Evolutionary conservation across 2,329 filamentous ascomycete species (phyloP), one percentile per base, ranked within the genome.

Genomic region (Alternaria triticina): DNA sequence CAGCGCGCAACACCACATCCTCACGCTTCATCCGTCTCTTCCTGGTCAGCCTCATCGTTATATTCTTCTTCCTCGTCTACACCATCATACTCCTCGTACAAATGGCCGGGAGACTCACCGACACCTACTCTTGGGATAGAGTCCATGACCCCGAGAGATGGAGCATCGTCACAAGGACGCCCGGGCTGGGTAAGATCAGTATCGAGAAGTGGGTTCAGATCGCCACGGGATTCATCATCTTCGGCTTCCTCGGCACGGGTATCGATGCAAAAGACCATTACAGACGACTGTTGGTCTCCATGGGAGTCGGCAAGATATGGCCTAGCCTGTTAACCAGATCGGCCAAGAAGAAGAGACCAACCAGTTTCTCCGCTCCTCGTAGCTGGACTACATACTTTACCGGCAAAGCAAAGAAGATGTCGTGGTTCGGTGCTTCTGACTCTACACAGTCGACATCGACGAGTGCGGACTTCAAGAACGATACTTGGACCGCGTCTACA

Each of bases 201-300:
- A 85, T 85, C 62, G 86, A 90, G 71, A 83, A 85, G 28, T 91
- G 87, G 87, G 81, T 86, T 20, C 83, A 86, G 50, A 79, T 90
- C 10, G 82, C 73, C 0, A 80, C 84, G 4, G 87, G 86, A 0
- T 83, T 86, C 62, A 61, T 88, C 25, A 77, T 88, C 12, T 91
- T 91, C 72, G 56, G 86, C n/a, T 86, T 89, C 70, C 91, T 91
- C 67, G 89, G 90, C 9, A 84, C 88, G 15, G 89, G 89, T 28
- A 81, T 80, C 25, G 89, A 91, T 70, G 89, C 89, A 0, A 61
- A 73, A 47, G 75, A 72, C 12, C 68, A 71, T 2, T 79, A 79
- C 64, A 75, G 71, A 57, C 68, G 63, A 3, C 67, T 74, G 44
- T 52, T 77, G 2, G 65, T 74, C 8, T 46, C 54, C 1, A 12